Base-by-base conservation (phyloP, 495 filamentous ascomycete genomes). In the Ascodesmis nigricans region DNA sequence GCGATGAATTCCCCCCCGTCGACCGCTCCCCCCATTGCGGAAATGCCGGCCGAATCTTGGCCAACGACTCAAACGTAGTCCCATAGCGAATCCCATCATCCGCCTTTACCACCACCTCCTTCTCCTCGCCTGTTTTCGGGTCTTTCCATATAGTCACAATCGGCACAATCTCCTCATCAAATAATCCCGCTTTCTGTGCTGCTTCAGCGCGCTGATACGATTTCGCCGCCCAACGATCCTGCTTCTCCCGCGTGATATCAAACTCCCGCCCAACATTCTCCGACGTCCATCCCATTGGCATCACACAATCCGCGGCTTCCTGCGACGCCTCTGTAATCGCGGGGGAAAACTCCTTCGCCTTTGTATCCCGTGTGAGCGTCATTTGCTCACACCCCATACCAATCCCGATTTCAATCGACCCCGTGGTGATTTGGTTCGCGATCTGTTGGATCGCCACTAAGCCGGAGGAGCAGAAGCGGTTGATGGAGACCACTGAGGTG, bases 391-490 rank as follows among this genome's bases (percentile, higher is more conserved):
- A 77, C 23, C 84, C 84, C 8, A 90, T 56, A 18, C 82, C 84
- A 36, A 95, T 56, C 34, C 84, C 84, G 37, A 82, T 47, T 36
- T 91, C 77, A 53, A 95, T 95, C 33, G 64, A 66, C 24, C 83
- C 82, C 4, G 57, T 57, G 21, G 60, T 55, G 57, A 95, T 92
- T 50, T 84, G 69, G 59, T 82, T 74, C 6, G 84, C 82, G 42
- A 95, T 82, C 43, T 91, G 78, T 55, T 87, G 84, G 3, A 80
- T 73, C 26, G 84, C 83, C 54, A 91, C 84, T 22, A 95, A 72
- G 9, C 84, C 84, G 3, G 84, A 93, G 7, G 78, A 83, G 64
- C 84, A 95, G 68, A 93, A 93, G 35, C 84, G 76, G 66, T 93
- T 95, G 23, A 84, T 67, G 37, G 70, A 72, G 33, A 68, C 82